Evolutionary conservation across 2,329 filamentous ascomycete species (phyloP).

Genomic region (Metarhizium album): DNA sequence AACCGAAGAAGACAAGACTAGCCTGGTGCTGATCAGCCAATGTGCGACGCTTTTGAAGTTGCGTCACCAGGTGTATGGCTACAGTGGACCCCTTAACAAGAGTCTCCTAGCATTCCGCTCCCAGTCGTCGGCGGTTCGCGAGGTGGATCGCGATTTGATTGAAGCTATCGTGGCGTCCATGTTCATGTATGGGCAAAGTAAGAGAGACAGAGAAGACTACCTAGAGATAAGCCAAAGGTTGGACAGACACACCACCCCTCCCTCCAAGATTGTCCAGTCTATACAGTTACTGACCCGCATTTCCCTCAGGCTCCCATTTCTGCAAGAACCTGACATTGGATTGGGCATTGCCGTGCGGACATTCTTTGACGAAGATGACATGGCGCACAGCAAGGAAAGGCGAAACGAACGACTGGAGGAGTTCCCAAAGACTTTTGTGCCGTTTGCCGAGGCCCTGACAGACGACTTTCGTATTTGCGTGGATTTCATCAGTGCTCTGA

Average conservation of each 20-base stretch:
- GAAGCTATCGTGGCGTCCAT: conserved; percentile 74
- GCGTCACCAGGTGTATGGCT: conserved; percentile 75
- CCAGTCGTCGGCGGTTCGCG: conserved; percentile 67
- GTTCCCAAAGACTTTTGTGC: conserved; percentile 45
- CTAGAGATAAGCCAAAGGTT: conserved; percentile 62
- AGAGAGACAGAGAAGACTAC: conserved; percentile 57
- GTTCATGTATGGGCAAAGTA: conserved; percentile 69
- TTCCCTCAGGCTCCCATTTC: conserved; percentile 50
- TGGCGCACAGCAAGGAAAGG: conserved; percentile 39
- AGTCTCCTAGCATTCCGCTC: conserved; percentile 81
- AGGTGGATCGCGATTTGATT: conserved; percentile 68
- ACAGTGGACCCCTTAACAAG: conserved; percentile 87
- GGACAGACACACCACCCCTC: neutral
- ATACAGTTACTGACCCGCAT: conserved; percentile 3
- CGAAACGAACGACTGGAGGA: conserved; percentile 33
- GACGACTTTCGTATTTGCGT: conserved; percentile 49
- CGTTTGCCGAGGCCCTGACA: conserved; percentile 45
- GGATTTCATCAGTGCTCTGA: conserved; percentile 47
- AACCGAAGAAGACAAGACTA: conserved; percentile 62
- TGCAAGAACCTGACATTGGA: conserved; percentile 59
- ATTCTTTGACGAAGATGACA: conserved; percentile 62
- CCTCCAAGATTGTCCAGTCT: neutral
- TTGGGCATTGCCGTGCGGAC: conserved; percentile 73
- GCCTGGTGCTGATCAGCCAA: conserved; percentile 74
- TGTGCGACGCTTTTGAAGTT: conserved; percentile 75